phyloP scores from a whole-genome alignment of 2,329 filamentous ascomycete genomes.

The Alternaria arbusti region DNA sequence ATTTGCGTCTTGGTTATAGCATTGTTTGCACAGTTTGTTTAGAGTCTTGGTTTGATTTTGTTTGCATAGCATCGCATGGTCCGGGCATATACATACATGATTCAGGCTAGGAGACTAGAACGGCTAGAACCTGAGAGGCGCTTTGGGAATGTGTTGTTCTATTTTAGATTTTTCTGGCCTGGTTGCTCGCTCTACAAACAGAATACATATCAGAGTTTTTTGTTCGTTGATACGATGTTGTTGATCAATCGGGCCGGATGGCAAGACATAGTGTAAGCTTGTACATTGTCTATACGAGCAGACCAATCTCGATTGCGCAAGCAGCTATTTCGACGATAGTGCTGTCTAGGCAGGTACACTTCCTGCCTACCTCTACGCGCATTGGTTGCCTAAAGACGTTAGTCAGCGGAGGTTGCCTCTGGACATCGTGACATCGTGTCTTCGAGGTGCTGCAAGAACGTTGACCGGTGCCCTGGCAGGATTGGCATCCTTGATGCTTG shows the following conservation, averaged over 20 bases:
- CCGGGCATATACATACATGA: not conserved
- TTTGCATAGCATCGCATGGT: slow-evolving; percentile 1
- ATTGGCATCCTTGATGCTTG: not conserved
- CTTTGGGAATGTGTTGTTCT: not conserved
- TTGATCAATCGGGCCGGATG: not conserved
- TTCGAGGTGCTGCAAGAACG: not conserved
- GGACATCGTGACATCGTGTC: not conserved
- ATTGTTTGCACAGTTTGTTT: not conserved
- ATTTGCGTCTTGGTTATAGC: not conserved
- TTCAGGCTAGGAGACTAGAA: not conserved
- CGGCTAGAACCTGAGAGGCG: not conserved
- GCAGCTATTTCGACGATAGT: not conserved
- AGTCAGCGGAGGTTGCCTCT: not conserved
- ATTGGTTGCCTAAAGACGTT: not conserved
- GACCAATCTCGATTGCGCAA: not conserved
- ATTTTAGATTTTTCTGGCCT: not conserved
- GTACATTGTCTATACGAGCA: not conserved
- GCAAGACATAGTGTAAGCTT: not conserved
- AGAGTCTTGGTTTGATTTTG: not conserved
- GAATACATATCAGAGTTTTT: not conserved
- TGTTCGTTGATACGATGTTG: not conserved
- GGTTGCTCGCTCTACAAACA: not conserved
- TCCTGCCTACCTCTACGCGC: not conserved
- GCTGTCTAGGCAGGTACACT: not conserved
- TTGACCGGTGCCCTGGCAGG: not conserved